Conservation (phyloP, 2,329 filamentous ascomycete species). For the Metarhizium brunneum region DNA sequence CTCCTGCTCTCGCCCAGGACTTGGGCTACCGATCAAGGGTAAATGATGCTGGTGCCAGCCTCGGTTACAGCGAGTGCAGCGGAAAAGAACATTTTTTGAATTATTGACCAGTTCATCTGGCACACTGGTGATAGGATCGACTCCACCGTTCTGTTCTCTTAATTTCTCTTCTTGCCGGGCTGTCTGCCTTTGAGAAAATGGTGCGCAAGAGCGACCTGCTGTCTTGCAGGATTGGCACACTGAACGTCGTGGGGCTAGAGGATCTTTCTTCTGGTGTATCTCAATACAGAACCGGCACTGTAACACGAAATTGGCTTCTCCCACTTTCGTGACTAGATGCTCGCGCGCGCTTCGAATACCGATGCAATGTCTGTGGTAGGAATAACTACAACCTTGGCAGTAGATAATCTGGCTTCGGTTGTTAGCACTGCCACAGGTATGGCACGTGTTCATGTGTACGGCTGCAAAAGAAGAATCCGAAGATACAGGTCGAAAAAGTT, state of each 20-base stretch:
- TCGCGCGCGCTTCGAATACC: conserved; percentile 65
- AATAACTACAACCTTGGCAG: conserved; percentile 82
- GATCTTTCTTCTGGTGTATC: conserved; percentile 57
- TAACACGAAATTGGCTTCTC: conserved; percentile 66
- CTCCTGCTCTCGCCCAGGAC: conserved; percentile 23
- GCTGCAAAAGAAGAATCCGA: conserved; percentile 56
- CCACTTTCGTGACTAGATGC: conserved; percentile 85
- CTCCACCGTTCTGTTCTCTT: conserved; percentile 66
- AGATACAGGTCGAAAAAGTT: conserved; percentile 59
- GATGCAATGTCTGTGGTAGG: conserved; percentile 78
- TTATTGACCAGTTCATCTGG: conserved; percentile 62
- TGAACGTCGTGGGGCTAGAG: conserved; percentile 57
- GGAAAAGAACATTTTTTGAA: conserved; percentile 66
- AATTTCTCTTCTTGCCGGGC: conserved; percentile 76
- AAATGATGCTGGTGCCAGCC: conserved; percentile 82
- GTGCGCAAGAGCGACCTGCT: conserved; percentile 57
- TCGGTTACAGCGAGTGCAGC: conserved; percentile 68
- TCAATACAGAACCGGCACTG: conserved; percentile 85
- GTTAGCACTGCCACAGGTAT: conserved; percentile 48
- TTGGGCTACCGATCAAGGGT: conserved; percentile 34
- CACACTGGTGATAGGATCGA: conserved; percentile 65
- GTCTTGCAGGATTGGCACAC: conserved; percentile 62
- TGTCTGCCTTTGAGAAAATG: conserved; percentile 66
- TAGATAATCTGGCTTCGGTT: conserved; percentile 61
- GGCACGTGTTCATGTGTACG: conserved; percentile 63